Evolutionary conservation across 2,329 filamentous ascomycete genomes (phyloP).

Genomic region (Calonectria crousiana): DNA sequence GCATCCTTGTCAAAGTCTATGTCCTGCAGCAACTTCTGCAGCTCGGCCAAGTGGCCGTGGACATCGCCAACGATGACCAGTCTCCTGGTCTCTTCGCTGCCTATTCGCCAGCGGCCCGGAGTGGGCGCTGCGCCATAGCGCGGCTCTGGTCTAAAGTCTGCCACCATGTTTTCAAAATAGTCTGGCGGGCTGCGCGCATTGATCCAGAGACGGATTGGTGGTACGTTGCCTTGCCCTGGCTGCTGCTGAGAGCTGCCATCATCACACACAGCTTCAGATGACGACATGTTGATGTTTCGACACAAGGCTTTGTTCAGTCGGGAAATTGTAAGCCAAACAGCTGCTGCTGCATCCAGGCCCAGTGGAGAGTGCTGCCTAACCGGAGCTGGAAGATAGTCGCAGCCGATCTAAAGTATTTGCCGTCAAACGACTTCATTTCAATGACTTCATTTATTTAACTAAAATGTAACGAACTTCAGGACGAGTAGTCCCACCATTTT

Average conservation of each 20-base stretch:
- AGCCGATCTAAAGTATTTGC: neutral
- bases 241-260: neutral
- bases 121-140: neutral
- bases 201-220: slow-evolving; percentile 2
- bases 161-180: neutral
- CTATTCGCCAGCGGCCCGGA: neutral
- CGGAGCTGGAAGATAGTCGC: slow-evolving; percentile 3
- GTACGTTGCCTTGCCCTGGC: neutral
- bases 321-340: neutral
- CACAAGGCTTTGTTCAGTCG: neutral
- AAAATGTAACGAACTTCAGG: neutral
- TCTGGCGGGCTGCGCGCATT: neutral
- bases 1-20: slow-evolving; percentile 65
- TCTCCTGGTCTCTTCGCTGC: slow-evolving; percentile 16
- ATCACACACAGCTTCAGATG: neutral
- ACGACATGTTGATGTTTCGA: slow-evolving; percentile 2
- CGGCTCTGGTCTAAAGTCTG: neutral
- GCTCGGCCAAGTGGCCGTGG: slow-evolving; percentile 80
- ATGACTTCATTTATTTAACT: neutral
- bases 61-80: slow-evolving; percentile 86
- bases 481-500: neutral
- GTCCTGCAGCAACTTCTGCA: slow-evolving; percentile 73
- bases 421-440: neutral
- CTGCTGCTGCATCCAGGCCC: neutral
- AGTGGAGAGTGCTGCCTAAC: slow-evolving; percentile 19